Conservation (phyloP, 148 eudicot genomes). For the Rheum nobile region DNA sequence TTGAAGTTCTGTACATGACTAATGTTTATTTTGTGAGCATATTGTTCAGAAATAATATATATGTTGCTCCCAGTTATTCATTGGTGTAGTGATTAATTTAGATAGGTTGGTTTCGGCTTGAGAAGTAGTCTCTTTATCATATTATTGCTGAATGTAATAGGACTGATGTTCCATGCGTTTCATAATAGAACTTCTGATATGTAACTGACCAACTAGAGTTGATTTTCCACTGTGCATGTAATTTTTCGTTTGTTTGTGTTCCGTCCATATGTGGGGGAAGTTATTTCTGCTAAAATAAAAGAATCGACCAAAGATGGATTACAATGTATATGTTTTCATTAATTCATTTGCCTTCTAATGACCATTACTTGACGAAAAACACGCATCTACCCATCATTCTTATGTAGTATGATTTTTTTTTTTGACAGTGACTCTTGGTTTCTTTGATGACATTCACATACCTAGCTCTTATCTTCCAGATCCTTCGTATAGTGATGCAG, state of each 20-base stretch:
- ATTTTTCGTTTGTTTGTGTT: conserved; percentile 64
- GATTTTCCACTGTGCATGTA: conserved; percentile 32
- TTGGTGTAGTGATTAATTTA: neutral
- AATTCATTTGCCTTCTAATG: neutral
- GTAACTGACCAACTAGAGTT: neutral
- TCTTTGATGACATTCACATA: conserved; percentile 68
- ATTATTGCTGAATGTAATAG: neutral
- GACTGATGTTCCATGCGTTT: neutral
- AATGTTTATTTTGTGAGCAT: neutral
- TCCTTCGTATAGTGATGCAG: conserved; percentile 34
- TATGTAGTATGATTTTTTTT: conserved; percentile 3
- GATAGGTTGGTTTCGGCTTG: conserved; percentile 5
- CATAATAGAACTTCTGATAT: neutral
- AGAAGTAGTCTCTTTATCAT: neutral
- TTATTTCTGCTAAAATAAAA: conserved; percentile 51
- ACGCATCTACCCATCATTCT: conserved; percentile 6
- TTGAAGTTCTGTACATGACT: no score
- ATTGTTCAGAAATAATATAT: neutral
- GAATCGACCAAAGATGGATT: conserved; percentile 51
- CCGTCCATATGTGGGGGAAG: conserved; percentile 75
- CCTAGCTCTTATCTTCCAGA: conserved; percentile 46
- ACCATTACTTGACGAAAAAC: neutral
- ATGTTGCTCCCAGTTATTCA: neutral
- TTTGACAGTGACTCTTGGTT: conserved; percentile 73
- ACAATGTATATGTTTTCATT: conserved; percentile 37